phyloP scores from a whole-genome alignment of 2,329 filamentous ascomycete genomes.

The Trichoderma afroharzianum region DNA sequence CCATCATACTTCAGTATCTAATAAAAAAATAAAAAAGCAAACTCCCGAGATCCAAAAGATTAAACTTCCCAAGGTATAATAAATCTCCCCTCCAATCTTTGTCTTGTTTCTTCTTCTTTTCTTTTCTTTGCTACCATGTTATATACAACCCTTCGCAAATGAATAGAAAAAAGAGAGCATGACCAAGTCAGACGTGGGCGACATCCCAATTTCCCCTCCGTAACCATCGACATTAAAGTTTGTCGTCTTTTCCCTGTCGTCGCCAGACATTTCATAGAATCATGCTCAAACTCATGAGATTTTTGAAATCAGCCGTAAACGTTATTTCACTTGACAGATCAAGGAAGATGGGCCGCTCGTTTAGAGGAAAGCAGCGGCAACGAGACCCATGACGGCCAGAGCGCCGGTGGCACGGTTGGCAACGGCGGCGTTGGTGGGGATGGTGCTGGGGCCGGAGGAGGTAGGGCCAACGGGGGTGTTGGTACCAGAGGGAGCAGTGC shows the following conservation, averaged over 20 bases:
- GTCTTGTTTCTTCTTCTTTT: not conserved
- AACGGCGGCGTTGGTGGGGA: constrained; percentile 28
- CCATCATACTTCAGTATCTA: constrained; percentile 1
- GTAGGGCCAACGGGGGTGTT: constrained; percentile 15
- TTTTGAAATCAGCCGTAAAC: constrained; percentile 15
- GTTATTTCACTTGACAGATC: not conserved
- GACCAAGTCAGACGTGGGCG: not conserved
- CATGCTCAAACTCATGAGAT: constrained; percentile 4
- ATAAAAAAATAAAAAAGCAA: not conserved
- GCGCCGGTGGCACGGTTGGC: constrained; percentile 33
- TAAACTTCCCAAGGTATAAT: constrained; percentile 11
- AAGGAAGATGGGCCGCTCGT: not conserved
- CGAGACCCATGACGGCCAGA: constrained; percentile 37
- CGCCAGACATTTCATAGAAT: constrained; percentile 11
- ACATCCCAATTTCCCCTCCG: not conserved
- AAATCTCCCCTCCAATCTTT: not conserved
- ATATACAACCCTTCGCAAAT: constrained; percentile 5
- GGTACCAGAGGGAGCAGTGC: constrained; percentile 3
- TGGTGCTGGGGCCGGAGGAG: constrained; percentile 15
- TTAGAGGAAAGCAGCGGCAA: constrained; percentile 43
- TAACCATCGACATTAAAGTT: not conserved
- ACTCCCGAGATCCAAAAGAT: constrained; percentile 1
- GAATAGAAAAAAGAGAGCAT: not conserved
- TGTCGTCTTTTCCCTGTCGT: not conserved
- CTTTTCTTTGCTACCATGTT: not conserved